Conservation (phyloP, 495 filamentous ascomycete genomes). For the Aspergillus bertholletiae region DNA sequence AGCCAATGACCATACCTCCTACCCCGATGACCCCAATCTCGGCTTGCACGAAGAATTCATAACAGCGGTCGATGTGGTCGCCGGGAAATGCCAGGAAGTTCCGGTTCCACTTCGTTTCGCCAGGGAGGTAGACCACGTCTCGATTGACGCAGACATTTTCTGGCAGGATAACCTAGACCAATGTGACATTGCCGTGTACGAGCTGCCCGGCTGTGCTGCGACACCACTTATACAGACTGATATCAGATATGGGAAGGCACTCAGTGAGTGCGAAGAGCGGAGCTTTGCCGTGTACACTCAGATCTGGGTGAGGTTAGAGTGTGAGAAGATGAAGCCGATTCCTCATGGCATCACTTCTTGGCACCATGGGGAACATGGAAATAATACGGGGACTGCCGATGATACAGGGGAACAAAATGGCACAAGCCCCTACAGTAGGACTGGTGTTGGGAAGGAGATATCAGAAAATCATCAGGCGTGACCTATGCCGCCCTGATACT, state of each 20-base stretch:
- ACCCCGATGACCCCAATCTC: constrained; percentile 22
- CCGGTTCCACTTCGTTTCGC: constrained; percentile 26
- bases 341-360: not conserved
- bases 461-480: not conserved
- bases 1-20: constrained; percentile 11
- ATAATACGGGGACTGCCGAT: not conserved
- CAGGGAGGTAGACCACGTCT: constrained; percentile 27
- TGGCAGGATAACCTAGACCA: constrained; percentile 13
- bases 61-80: constrained; percentile 22
- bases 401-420: not conserved
- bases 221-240: constrained; percentile 24
- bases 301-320: constrained; percentile 35
- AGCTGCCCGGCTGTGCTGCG: constrained; percentile 33
- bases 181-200: constrained; percentile 37
- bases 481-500: not conserved
- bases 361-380: not conserved
- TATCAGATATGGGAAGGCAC: constrained; percentile 19
- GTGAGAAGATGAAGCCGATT: constrained; percentile 3
- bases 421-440: not conserved
- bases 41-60: constrained; percentile 26
- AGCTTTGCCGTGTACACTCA: constrained; percentile 25
- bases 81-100: constrained; percentile 28
- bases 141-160: constrained; percentile 29
- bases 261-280: constrained; percentile 26
- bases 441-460: not conserved